These are phyloP conservation scores for Syzygium grande DNA, from an alignment of 345 rosid species.

Conservation along the genomic window DNA sequence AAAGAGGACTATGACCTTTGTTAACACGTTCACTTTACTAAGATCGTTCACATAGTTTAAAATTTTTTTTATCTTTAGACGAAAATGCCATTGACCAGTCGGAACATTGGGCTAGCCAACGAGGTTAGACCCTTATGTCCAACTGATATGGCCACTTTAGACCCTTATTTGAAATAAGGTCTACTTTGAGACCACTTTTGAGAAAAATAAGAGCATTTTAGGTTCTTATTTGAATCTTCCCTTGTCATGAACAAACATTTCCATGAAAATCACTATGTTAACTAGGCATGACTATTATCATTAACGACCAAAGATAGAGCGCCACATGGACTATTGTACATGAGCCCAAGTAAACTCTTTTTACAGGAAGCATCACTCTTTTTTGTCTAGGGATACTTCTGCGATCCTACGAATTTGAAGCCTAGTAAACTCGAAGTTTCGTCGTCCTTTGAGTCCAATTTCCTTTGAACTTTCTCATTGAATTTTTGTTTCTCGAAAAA, in stretches of 20 bases:
- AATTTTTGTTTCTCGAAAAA: too few relatives aligned
- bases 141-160: too few relatives aligned
- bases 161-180: too few relatives aligned
- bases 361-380: not conserved
- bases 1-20: not conserved
- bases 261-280: not conserved
- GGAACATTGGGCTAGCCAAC: too few relatives aligned
- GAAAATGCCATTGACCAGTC: too few relatives aligned
- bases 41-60: not conserved
- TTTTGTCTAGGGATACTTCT: not conserved
- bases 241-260: not conserved
- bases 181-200: too few relatives aligned
- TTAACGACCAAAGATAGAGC: not conserved
- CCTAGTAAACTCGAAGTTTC: not conserved
- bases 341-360: not conserved
- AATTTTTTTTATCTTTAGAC: too few relatives aligned
- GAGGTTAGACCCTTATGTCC: too few relatives aligned
- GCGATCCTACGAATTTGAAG: not conserved
- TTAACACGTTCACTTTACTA: not conserved
- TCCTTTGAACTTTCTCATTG: too few relatives aligned
- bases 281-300: not conserved
- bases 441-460: too few relatives aligned
- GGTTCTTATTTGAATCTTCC: too few relatives aligned
- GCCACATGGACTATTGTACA: not conserved
- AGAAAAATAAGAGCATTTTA: too few relatives aligned